Evolutionary conservation across 148 eudicot genomes (phyloP).

Genomic region (Nepenthes gracilis): DNA sequence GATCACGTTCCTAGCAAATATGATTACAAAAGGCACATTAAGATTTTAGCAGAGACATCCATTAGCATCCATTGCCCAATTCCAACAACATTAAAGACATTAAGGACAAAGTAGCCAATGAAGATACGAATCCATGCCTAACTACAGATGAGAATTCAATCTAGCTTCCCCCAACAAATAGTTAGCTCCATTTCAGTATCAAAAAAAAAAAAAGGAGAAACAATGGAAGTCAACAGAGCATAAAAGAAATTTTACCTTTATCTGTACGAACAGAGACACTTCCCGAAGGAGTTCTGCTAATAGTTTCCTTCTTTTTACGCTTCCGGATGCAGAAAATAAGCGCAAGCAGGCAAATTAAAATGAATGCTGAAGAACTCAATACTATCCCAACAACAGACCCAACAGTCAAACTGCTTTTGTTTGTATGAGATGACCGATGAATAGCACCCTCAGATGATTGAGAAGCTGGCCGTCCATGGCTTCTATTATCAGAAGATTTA

Average conservation of each 20-base stretch:
- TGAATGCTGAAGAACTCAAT: conserved; percentile 37
- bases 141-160: no score
- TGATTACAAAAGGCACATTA: no score
- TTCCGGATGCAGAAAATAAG: conserved; percentile 47
- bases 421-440: conserved; percentile 25
- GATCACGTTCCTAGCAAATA: no score
- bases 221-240: neutral
- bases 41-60: no score
- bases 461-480: conserved; percentile 31
- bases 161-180: no score
- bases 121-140: no score
- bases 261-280: conserved; percentile 41
- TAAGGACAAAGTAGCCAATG: no score
- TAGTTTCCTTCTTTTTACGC: conserved; percentile 40
- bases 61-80: no score
- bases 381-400: conserved; percentile 70
- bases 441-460: conserved; percentile 31
- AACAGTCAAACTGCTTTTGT: conserved; percentile 37
- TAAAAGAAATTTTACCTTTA: conserved; percentile 33
- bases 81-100: no score
- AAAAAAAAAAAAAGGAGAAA: neutral
- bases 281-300: conserved; percentile 34
- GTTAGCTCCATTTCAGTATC: neutral
- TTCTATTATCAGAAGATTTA: conserved; percentile 32
- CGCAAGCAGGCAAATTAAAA: conserved; percentile 41